Conservation (phyloP, 2,329 filamentous ascomycete species). For the Trichoderma aggressivum region DNA sequence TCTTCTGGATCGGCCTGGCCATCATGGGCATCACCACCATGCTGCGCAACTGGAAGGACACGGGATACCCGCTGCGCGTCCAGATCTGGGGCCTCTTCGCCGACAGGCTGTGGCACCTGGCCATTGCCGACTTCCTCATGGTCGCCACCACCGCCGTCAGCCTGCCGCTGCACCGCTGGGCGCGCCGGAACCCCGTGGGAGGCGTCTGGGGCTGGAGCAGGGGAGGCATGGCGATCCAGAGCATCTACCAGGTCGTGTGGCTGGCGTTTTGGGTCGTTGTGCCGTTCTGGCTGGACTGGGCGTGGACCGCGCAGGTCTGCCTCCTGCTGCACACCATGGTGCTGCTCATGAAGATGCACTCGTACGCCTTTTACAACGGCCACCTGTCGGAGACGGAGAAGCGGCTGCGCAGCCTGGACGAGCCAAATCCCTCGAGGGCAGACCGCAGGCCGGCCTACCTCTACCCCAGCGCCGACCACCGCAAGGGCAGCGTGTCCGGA, state of each 20-base stretch:
- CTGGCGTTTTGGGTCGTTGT: constrained; percentile 76
- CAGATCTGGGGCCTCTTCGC: constrained; percentile 87
- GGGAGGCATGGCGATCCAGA: constrained; percentile 79
- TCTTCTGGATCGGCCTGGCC: constrained; percentile 95
- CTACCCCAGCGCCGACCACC: constrained; percentile 63
- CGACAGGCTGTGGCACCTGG: constrained; percentile 84
- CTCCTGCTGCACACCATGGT: constrained; percentile 86
- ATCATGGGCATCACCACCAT: constrained; percentile 98
- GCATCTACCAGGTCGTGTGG: constrained; percentile 76
- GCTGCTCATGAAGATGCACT: constrained; percentile 98
- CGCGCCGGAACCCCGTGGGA: constrained; percentile 50
- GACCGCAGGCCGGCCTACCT: constrained; percentile 69
- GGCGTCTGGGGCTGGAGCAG: constrained; percentile 66
- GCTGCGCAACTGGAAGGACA: constrained; percentile 90
- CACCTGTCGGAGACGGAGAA: constrained; percentile 86
- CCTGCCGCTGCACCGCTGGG: constrained; percentile 69
- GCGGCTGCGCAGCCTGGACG: constrained; percentile 74
- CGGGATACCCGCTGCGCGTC: constrained; percentile 78
- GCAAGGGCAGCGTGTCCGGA: constrained; percentile 40
- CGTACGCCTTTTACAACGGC: constrained; percentile 96
- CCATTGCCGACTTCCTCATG: constrained; percentile 81
- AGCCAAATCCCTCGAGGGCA: constrained; percentile 62
- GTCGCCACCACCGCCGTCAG: constrained; percentile 68
- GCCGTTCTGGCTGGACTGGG: constrained; percentile 84
- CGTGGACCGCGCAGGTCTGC: constrained; percentile 96